Conservation (phyloP, 2,329 filamentous ascomycete genomes). For the Alternaria arbusti region DNA sequence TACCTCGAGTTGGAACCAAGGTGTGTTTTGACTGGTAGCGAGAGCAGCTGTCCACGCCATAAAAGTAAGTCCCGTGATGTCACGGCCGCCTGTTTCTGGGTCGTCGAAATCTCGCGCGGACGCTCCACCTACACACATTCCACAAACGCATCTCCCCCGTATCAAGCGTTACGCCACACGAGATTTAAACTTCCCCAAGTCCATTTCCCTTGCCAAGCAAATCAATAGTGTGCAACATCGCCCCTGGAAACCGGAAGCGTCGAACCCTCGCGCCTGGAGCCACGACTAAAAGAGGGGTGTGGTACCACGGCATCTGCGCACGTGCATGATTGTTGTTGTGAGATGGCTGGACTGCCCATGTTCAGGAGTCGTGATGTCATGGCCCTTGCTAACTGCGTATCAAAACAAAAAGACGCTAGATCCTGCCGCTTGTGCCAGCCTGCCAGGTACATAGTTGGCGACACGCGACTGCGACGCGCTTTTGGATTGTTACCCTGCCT, state of each 20-base stretch:
- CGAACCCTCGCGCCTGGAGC: background rate
- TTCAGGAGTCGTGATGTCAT: constrained; percentile 10
- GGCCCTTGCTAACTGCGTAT: background rate
- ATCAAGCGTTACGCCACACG: background rate
- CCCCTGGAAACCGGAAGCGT: background rate
- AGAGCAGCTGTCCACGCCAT: background rate
- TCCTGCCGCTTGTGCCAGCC: background rate
- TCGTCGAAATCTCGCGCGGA: background rate
- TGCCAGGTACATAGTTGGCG: background rate
- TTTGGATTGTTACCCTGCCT: background rate
- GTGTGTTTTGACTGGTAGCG: background rate
- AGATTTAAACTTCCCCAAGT: background rate
- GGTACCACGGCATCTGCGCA: background rate
- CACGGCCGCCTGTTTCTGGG: background rate
- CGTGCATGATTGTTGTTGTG: background rate
- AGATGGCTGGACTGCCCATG: background rate
- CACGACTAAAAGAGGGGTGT: background rate
- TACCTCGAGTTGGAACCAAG: background rate
- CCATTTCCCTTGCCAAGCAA: background rate
- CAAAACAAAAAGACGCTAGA: constrained; percentile 6
- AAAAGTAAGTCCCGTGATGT: background rate
- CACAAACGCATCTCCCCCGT: background rate
- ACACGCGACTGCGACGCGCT: constrained; percentile 2
- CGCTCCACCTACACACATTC: background rate
- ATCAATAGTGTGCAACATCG: background rate